Conservation (phyloP, 2,329 filamentous ascomycete species). For the Tolypocladium cylindrosporum region DNA sequence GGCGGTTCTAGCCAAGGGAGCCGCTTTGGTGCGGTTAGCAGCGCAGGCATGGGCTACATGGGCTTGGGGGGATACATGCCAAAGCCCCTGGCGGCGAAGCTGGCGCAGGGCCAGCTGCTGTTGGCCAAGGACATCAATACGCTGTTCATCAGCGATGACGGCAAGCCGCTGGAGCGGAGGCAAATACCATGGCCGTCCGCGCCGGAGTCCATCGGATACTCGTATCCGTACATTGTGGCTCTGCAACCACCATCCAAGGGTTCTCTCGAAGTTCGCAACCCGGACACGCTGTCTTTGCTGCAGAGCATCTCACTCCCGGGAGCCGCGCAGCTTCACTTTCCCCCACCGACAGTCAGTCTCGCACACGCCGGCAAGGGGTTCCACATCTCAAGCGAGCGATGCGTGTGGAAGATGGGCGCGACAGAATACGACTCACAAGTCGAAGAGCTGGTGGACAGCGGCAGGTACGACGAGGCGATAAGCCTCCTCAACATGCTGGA, state of each 20-base stretch:
- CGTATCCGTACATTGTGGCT: conserved; percentile 88
- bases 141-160: conserved; percentile 77
- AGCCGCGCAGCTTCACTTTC: conserved; percentile 79
- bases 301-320: conserved; percentile 77
- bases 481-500: conserved; percentile 84
- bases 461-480: conserved; percentile 80
- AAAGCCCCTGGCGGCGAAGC: conserved; percentile 74
- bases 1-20: conserved; percentile 54
- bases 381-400: conserved; percentile 81
- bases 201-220: conserved; percentile 88
- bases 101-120: conserved; percentile 75
- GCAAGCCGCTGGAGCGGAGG: conserved; percentile 69
- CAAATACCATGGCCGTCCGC: conserved; percentile 89
- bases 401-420: conserved; percentile 92
- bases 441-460: conserved; percentile 64
- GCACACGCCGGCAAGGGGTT: conserved; percentile 95
- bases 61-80: conserved; percentile 87
- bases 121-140: conserved; percentile 98
- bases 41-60: conserved; percentile 92
- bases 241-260: conserved; percentile 78
- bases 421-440: conserved; percentile 87
- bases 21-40: conserved; percentile 74
- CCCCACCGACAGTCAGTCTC: conserved; percentile 85
- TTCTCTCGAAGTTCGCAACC: conserved; percentile 81
- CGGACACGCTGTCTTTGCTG: conserved; percentile 79